Base-by-base conservation (phyloP, 768 basidiomycete genomes). In the Termitomyces sp. region DNA sequence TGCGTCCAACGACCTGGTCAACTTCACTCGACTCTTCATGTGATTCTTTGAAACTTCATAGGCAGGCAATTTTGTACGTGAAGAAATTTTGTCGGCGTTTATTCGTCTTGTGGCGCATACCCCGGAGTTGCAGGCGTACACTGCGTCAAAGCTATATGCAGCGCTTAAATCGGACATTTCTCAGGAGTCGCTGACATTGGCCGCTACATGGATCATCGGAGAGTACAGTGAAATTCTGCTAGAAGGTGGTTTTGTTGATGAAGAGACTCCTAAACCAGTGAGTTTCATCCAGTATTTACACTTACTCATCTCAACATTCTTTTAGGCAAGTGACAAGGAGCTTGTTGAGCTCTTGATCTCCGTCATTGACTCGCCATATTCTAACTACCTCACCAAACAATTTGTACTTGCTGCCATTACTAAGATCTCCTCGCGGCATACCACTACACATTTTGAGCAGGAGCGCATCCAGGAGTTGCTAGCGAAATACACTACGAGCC, bases 51-150 rank as follows among this genome's bases (percentile, higher is more conserved):
- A n/a, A n/a, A 48, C 16, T 33, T 20, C 32, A 5, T 64, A 98
- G 96, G 96, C 97, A 20, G 97, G 97, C 42, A 98, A 99, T 76
- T 98, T 92, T 68, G 96, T 99, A 22, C 84, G 94, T 63, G 97
- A 98, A 74, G 97, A 99, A 72, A 92, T 98, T 48, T 75, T 98
- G 20, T 93, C 96, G 0, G 87, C 91, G 2, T 99, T 99, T 75
- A 93, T 99, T 66, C 90, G 97, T 28, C 84, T 99, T 33, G 95
- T 98, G 0, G 92, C 92, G 32, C 94, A 99, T 73, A 98, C 97
- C 0, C 95, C 96, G 0, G 97, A 99, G 71, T 79, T 99, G 22
- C 97, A 99, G 75, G 88, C 88, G 3, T 98, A 99, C 74, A 97
- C 95, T 1, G 87, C 94, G 6, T 96, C 94, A 56, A 92, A 92